phyloP scores from a whole-genome alignment of 108 stramenopile genomes.

The Nannochloropsis oceanica region DNA sequence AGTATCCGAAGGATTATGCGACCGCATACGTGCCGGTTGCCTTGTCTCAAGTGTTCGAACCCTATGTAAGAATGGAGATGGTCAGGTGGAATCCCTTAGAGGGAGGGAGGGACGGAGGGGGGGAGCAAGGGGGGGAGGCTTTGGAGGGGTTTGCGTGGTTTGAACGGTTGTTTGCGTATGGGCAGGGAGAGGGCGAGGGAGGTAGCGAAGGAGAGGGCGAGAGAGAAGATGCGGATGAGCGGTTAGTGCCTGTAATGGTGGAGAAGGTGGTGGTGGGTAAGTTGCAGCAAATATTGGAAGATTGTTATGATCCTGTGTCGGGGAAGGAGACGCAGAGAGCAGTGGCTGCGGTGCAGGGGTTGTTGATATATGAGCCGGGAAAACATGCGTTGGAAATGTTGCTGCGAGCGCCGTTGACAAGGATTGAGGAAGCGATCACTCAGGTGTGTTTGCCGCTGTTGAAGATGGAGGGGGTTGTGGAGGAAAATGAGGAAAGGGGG shows the following conservation, averaged over 20 bases:
- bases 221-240: background rate
- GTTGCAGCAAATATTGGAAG: background rate
- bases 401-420: background rate
- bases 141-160: background rate
- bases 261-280: background rate
- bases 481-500: background rate
- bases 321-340: background rate
- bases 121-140: background rate
- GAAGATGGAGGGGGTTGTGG: too few species aligned
- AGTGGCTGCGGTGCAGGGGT: background rate
- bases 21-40: background rate
- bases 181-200: background rate
- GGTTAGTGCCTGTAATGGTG: background rate
- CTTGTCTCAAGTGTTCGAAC: background rate
- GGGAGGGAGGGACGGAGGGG: background rate
- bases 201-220: background rate
- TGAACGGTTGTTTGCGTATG: background rate
- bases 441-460: background rate
- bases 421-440: background rate
- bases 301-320: background rate
- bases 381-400: background rate
- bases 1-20: background rate
- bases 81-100: background rate
- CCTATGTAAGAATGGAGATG: background rate
- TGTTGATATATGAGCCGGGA: background rate